Evolutionary conservation across 345 rosid genomes (phyloP), one percentile per base, ranked within the genome.

Genomic region (Nasturtium officinale): DNA sequence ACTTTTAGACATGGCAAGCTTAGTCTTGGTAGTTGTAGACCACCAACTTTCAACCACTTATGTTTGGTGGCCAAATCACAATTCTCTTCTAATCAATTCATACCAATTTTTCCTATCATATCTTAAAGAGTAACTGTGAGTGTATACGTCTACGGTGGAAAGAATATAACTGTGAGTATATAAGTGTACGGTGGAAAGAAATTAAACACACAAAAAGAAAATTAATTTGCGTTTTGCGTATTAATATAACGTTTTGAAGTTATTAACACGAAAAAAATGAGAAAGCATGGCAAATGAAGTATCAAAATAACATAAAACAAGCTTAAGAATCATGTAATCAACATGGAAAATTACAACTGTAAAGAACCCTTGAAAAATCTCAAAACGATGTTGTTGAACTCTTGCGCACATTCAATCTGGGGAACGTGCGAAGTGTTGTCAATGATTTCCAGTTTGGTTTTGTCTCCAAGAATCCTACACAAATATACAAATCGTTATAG

Each of bases 381-480:
- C 32, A 72, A 69, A 72, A 90, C 76, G 50, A 83, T 58, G 10
- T 71, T 62, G 82, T 89, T 90, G 81, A 92, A 92, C 70, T 77
- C 65, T 43, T 17, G 43, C 0, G 91, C 38, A 37, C 83, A 67
- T 69, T 92, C 98, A 29, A 85, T 77, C 75, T 93, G 98, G 9
- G 95, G 97, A 52, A 93, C 82, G 61, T 93, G 98, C 1, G 96
- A 83, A 17, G 98, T 79, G 28, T 85, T 79, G 56, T 80, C 52
- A 62, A 93, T 82, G 47, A 87, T 65, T 66, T 90, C 90, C 69
- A 93, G 45, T 70, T 77, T 86, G 55, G 85, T 82, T 38, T 85
- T 85, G 80, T 82, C 80, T 74, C 97, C 98, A 8, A 90, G 62
- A 52, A 87, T 37, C 87, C 98, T 93, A 81, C 79, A 80, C 6